Base-by-base conservation (phyloP, 331 rosid genomes). In the Telfairia occidentalis region DNA sequence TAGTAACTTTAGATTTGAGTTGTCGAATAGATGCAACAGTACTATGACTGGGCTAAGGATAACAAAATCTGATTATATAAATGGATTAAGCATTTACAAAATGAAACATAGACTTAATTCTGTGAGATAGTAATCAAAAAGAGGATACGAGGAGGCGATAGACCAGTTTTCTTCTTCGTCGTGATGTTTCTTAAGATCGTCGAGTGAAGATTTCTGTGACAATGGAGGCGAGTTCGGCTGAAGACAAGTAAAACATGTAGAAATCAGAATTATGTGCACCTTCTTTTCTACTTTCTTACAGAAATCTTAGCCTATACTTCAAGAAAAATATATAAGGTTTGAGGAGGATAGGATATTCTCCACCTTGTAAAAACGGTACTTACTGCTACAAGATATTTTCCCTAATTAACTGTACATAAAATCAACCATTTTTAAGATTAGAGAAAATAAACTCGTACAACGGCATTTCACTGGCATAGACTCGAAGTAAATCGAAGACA, bases 101-200 rank as follows among this genome's bases (percentile, higher is more conserved):
- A 16, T 52, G 52, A 60, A 54, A 58, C 24, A 23, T 12, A 21
- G 50, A 46, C 57, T 40, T 42, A 50, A 46, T 32, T 40, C 37
- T 52, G 35, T 24, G 69, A 40, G 71, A 57, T 59, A 78, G 29
- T 76, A 19, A 42, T 77, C 50, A 48, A 82, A 75, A 76, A 71
- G 67, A 90, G 99, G 99, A 95, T 95, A 95, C 97, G 97, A 92
- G 75, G 97, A 89, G 77, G 91, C 81, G 32, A 81, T 32, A 71
- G 96, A 95, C 88, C 86, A 92, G 84, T 66, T 80, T 67, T 94
- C 99, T 84, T 95, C 96, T 76, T 90, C 97, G 21, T 87, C 97
- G 2, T 65, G 83, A 72, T 88, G 91, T 83, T 91, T 91, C 90
- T 82, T 89, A 76, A 43, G 67, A 46, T 86, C 90, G 73, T 67